These are phyloP conservation scores for Sonneratia caseolaris DNA, from an alignment of 345 rosid genomes.

Conservation along the genomic window DNA sequence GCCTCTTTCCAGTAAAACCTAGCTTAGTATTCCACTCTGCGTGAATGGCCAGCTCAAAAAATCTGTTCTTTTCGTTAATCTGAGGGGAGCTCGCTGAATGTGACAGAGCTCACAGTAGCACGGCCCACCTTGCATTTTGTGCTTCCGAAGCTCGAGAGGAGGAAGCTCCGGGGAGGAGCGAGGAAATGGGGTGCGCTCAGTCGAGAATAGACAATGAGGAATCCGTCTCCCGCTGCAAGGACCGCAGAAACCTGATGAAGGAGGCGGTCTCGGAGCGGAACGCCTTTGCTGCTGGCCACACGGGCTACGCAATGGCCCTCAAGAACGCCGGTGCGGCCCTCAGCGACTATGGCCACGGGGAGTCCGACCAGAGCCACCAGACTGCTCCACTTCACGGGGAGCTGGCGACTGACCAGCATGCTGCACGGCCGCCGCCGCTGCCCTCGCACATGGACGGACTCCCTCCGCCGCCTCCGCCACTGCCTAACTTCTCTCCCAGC, in stretches of 20 bases:
- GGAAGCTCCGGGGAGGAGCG: background rate
- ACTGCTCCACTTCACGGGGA: conserved; percentile 19
- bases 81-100: background rate
- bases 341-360: conserved; percentile 84
- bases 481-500: conserved; percentile 67
- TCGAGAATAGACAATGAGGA: conserved; percentile 85
- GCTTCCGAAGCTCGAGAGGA: background rate
- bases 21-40: background rate
- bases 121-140: background rate
- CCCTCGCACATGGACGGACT: conserved; percentile 42
- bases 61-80: background rate
- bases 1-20: background rate
- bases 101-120: background rate
- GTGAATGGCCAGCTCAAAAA: background rate
- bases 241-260: conserved; percentile 63
- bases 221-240: conserved; percentile 74
- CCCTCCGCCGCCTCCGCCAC: conserved; percentile 78
- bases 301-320: conserved; percentile 58
- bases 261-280: conserved; percentile 78
- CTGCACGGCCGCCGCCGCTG: conserved; percentile 61
- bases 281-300: conserved; percentile 73
- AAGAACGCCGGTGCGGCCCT: conserved; percentile 88
- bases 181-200: conserved; percentile 80
- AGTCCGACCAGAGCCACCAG: conserved; percentile 32
- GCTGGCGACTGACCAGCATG: conserved; percentile 20